Evolutionary conservation across 169 alveolate genomes (phyloP), one percentile per base, ranked within the genome.

Genomic region (Condylostoma magnum): DNA sequence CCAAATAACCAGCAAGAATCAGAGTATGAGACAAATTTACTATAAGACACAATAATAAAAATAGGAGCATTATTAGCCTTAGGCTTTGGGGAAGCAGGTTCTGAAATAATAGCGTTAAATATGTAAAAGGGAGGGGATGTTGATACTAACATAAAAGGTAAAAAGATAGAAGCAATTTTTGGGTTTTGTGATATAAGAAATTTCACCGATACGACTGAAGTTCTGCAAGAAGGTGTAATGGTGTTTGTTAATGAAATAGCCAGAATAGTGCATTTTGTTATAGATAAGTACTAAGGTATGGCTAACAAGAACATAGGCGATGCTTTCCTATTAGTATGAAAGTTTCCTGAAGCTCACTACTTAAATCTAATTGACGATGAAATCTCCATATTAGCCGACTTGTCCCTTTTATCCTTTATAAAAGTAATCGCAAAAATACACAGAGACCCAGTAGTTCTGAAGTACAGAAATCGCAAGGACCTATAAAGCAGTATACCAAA

Each of bases 261-360:
- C 10, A 89, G 86, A 33, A 85, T 93, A 1, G 95, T 93, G 0
- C 97, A 93, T 82, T 60, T 75, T 28, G 74, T 87, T 60, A 95
- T 90, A 0, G 89, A 89, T 75, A 80, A 82, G 54, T 93, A 73
- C 77, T 66, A 77, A 28, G 97, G 97, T 33, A 85, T 91, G 5
- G 90, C 96, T 3, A 93, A 88, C 77, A 90, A 87, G 58, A 92
- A 92, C 66, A 84, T 89, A 28, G 97, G 97, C 41, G 95, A 89
- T 80, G 84, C 91, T 6, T 92, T 92, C 54, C 60, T 92, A 51
- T 68, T 89, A 10, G 95, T 87, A 15, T 94, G 98, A 96, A 90
- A 89, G 51, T 85, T 75, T 37, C 80, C 82, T 5, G 86, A 78
- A 25, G 73, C 31, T 33, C 2, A 37, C 30, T 0, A 63, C 25